Conservation (phyloP, 139 green algal genomes). For the Gonium pectorale region DNA sequence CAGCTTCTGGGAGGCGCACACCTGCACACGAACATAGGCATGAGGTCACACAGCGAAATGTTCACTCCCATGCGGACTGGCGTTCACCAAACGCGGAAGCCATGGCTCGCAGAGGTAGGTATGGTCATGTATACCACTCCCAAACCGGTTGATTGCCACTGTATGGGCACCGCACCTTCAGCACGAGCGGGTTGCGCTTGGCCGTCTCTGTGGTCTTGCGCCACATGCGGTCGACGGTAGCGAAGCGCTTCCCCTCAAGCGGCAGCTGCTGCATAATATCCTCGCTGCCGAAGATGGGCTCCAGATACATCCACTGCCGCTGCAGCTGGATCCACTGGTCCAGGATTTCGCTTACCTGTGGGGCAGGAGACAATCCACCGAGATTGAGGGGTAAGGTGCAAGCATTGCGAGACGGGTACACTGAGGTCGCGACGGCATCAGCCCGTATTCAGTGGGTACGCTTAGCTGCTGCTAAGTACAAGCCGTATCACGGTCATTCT, state of each 20-base stretch:
- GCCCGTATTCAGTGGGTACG: too few species aligned
- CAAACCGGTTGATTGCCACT: too few species aligned
- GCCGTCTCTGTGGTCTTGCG: slow-evolving; percentile 76
- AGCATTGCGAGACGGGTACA: too few species aligned
- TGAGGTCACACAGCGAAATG: too few species aligned
- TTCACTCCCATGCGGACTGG: too few species aligned
- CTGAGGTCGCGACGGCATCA: too few species aligned
- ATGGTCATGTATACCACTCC: too few species aligned
- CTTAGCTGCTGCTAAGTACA: too few species aligned
- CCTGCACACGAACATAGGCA: slow-evolving; percentile 49
- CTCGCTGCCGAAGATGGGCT: slow-evolving; percentile 86
- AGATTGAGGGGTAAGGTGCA: not conserved
- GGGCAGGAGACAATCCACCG: not conserved
- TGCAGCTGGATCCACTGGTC: slow-evolving; percentile 86
- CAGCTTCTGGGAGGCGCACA: slow-evolving; percentile 70
- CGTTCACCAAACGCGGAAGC: too few species aligned
- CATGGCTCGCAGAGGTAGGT: too few species aligned
- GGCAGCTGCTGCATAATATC: slow-evolving; percentile 91
- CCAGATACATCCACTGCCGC: slow-evolving; percentile 88
- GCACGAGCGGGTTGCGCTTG: slow-evolving; percentile 59
- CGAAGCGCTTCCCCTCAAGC: slow-evolving; percentile 86
- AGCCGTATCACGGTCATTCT: too few species aligned
- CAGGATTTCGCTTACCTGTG: slow-evolving; percentile 73
- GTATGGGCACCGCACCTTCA: slow-evolving; percentile 72
- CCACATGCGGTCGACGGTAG: slow-evolving; percentile 82